phyloP scores from a whole-genome alignment of 225 moss, liverwort and hornwort species.

The Sphagnum tenellum region DNA sequence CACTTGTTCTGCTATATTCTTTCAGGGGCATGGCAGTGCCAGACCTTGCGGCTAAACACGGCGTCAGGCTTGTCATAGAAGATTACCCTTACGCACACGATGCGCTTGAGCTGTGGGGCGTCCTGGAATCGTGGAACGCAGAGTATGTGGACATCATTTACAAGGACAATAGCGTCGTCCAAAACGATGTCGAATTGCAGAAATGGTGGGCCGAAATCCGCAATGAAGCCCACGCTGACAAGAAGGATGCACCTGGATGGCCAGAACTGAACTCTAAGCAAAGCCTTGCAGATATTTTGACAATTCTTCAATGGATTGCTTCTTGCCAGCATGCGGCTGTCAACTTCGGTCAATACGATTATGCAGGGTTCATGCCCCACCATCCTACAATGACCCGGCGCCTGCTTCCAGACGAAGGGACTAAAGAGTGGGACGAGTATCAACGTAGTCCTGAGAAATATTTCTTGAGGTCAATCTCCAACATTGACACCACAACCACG shows the following conservation, averaged over 20 bases:
- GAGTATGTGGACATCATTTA: slow-evolving; percentile 48
- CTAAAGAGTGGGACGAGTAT: slow-evolving; percentile 13
- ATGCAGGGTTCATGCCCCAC: slow-evolving; percentile 40
- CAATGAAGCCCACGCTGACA: slow-evolving; percentile 31
- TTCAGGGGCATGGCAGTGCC: slow-evolving; percentile 60
- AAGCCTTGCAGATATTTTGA: slow-evolving; percentile 28
- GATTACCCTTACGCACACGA: slow-evolving; percentile 67
- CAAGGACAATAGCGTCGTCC: slow-evolving; percentile 21
- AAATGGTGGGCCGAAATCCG: slow-evolving; percentile 48
- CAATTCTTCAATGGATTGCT: slow-evolving; percentile 39
- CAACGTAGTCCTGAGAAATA: slow-evolving; percentile 20
- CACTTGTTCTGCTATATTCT: background rate
- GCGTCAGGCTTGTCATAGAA: slow-evolving; percentile 47
- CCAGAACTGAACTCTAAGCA: slow-evolving; percentile 23
- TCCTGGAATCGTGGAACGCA: slow-evolving; percentile 21
- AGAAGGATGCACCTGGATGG: slow-evolving; percentile 36
- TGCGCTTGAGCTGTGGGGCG: slow-evolving; percentile 31
- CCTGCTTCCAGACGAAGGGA: slow-evolving; percentile 34
- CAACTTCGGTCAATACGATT: slow-evolving; percentile 70
- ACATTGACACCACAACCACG: slow-evolving; percentile 18
- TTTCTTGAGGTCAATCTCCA: slow-evolving; percentile 16
- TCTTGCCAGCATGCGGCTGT: slow-evolving; percentile 56
- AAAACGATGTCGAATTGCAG: slow-evolving; percentile 38
- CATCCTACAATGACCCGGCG: slow-evolving; percentile 30
- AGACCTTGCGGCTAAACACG: slow-evolving; percentile 19